Percentiles rank a stretch among this genome's conserved stretches.
phyloP scores from a whole-genome alignment of 2,329 filamentous ascomycete species.

The Colletotrichum zoysiae region DNA sequence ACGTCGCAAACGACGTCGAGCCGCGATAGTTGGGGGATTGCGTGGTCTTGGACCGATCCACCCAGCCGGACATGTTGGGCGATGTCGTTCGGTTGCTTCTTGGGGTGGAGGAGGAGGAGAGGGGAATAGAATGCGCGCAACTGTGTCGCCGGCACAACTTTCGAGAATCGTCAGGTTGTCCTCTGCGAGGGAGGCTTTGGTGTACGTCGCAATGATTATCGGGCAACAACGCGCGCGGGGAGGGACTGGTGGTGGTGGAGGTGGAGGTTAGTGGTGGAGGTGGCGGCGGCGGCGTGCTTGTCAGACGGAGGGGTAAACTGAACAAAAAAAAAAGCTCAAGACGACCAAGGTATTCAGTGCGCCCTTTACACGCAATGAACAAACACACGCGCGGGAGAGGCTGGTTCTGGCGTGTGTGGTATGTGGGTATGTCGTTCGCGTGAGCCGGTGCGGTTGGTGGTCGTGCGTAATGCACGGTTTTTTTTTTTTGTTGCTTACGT shows the following conservation, averaged over 20 bases:
- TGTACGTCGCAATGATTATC: neutral
- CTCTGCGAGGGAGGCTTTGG: neutral
- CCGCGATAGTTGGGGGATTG: slow-evolving; percentile 69
- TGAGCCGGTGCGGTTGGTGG: too few species aligned
- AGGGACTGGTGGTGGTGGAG: neutral
- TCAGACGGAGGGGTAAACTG: slow-evolving; percentile 10
- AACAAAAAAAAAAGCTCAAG: neutral
- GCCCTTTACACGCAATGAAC: slow-evolving; percentile 9
- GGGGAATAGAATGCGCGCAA: neutral
- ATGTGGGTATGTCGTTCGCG: slow-evolving; percentile 9
- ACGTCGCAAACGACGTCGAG: slow-evolving; percentile 87
- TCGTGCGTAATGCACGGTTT: neutral
- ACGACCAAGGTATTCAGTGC: neutral
- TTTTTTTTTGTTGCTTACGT: slow-evolving; percentile 27
- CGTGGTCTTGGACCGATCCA: slow-evolving; percentile 70
- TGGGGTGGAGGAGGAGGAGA: neutral
- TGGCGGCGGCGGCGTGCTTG: neutral
- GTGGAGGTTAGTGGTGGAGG: neutral
- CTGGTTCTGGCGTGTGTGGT: slow-evolving; percentile 20
- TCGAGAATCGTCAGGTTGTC: neutral
- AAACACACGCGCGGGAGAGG: slow-evolving; percentile 20
- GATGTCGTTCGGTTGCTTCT: neutral
- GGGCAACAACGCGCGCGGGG: slow-evolving; percentile 8
- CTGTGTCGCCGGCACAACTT: neutral
- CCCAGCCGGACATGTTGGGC: slow-evolving; percentile 41